Evolutionary conservation across 305 asterid genomes (phyloP).

Genomic region (Rubia peregrina): DNA sequence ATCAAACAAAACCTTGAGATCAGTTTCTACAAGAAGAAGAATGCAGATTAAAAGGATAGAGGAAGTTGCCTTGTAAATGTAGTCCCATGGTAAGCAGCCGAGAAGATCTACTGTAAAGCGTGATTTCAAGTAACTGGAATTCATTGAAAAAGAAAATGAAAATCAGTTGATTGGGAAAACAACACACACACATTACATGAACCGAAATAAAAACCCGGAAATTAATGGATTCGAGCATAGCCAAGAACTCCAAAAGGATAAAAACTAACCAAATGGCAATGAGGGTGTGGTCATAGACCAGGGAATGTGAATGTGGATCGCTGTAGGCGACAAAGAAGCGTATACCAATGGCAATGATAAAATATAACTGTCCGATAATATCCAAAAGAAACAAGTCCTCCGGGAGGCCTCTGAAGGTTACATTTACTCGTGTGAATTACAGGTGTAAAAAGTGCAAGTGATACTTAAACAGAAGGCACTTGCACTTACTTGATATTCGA

Average conservation of each 20-base stretch:
- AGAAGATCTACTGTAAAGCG: slow-evolving; percentile 50
- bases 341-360: slow-evolving; percentile 44
- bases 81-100: slow-evolving; percentile 75
- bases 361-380: slow-evolving; percentile 55
- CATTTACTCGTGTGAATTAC: slow-evolving; percentile 18
- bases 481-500: slow-evolving; percentile 85
- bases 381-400: slow-evolving; percentile 55
- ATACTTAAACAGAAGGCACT: slow-evolving; percentile 6
- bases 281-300: slow-evolving; percentile 37
- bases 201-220: not conserved
- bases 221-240: not conserved
- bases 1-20: not conserved
- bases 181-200: not conserved
- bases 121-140: slow-evolving; percentile 49
- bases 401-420: slow-evolving; percentile 55
- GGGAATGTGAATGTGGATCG: slow-evolving; percentile 42
- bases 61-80: slow-evolving; percentile 43
- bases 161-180: too few relatives aligned
- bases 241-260: not conserved
- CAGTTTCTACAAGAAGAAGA: not conserved
- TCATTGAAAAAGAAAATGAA: not conserved
- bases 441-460: not conserved
- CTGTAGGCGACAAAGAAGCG: slow-evolving; percentile 50
- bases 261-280: slow-evolving; percentile 49
- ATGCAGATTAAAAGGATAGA: not conserved